Evolutionary conservation across 495 filamentous ascomycete species (phyloP), one percentile per base, ranked within the genome.

Genomic region (Tuber calosporum): DNA sequence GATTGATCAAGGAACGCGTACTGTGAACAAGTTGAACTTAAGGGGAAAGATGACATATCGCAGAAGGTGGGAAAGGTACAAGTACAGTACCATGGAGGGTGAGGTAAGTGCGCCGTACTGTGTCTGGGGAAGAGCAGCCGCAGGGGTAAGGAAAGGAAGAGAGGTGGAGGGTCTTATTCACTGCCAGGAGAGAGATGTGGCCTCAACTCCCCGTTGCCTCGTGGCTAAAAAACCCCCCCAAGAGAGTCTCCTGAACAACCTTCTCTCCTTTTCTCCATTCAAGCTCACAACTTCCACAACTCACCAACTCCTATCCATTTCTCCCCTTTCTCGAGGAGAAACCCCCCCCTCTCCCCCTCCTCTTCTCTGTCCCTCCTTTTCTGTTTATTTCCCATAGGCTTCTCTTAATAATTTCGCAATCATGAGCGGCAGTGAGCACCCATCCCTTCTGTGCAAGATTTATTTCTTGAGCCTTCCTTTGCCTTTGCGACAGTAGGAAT

Each of bases 351-450:
- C 43, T 72, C 75, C 73, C 74, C 68, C 71, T 73, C 75, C 74
- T 75, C 69, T 68, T 72, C 69, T 53, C 71, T 68, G 58, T 69
- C 72, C 72, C 73, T 80, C 72, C 69, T 78, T 78, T 78, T 42
- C 58, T 77, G 79, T 70, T 70, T 34, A 70, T 68, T 74, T 75
- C 53, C 73, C 69, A 74, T 78, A 72, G 69, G 71, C 34, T 75
- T 74, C 76, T 71, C 72, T 71, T 79, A 78, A 78, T 80, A 73
- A 66, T 76, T 75, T 77, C 82, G 84, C 83, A 83, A 88, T 80
- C 80, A 88, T 88, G 86, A 88, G 86, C 83, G 86, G 86, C 81
- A 83, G 86, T 87, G 81, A 85, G 86, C 86, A 45, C 66, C 72
- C 71, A 58, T 48, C 72, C 71, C 68, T 72, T 53, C 70, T 69